These are phyloP conservation scores for Phytophthora palmivora DNA, from an alignment of 352 stramenopile species.

Conservation along the genomic window DNA sequence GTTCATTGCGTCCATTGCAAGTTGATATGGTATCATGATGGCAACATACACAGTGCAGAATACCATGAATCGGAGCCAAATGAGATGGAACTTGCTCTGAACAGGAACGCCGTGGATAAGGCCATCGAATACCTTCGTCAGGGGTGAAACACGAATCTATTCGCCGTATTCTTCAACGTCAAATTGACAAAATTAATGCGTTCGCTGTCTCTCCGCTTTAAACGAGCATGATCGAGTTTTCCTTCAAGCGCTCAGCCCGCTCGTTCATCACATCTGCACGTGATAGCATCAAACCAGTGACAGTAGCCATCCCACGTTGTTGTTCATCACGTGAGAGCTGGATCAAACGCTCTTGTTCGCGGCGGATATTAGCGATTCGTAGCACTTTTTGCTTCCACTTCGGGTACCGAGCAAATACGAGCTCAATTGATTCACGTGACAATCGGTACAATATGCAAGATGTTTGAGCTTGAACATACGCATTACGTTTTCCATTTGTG, in stretches of 20 bases:
- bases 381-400: slow-evolving; percentile 66
- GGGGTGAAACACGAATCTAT: background rate
- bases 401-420: slow-evolving; percentile 49
- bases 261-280: slow-evolving; percentile 36
- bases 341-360: slow-evolving; percentile 57
- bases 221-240: slow-evolving; percentile 20
- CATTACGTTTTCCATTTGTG: slow-evolving; percentile 55
- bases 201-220: slow-evolving; percentile 14
- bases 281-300: slow-evolving; percentile 28
- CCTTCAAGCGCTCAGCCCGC: slow-evolving; percentile 28
- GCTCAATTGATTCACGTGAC: slow-evolving; percentile 68
- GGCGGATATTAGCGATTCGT: slow-evolving; percentile 54
- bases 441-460: slow-evolving; percentile 76
- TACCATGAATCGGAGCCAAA: slow-evolving; percentile 48
- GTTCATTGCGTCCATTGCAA: slow-evolving; percentile 47
- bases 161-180: background rate
- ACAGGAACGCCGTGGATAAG: slow-evolving; percentile 37
- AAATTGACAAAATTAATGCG: background rate
- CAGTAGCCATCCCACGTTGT: slow-evolving; percentile 13
- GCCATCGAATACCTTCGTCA: slow-evolving; percentile 33
- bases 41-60: slow-evolving; percentile 51
- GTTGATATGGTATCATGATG: slow-evolving; percentile 55
- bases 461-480: slow-evolving; percentile 55
- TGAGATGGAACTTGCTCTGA: slow-evolving; percentile 51
- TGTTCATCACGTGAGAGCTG: slow-evolving; percentile 29